A percentile compares a stretch with the other conserved stretches of the same genome.
Conservation (phyloP, 2,329 filamentous ascomycete species). For the Aspergillus fumigatus region DNA sequence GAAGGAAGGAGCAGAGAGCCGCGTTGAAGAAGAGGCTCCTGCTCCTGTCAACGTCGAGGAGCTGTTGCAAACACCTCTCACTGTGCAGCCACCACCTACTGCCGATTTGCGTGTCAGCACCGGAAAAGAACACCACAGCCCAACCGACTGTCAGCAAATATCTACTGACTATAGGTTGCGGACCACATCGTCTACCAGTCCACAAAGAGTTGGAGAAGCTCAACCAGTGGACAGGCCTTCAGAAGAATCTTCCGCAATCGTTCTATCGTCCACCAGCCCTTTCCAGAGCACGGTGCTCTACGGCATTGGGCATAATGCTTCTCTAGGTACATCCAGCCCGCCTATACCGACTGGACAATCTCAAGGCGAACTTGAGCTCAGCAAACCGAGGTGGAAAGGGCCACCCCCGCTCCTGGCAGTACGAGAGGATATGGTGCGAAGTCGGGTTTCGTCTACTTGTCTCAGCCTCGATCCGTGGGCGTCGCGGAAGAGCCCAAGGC, state of each 20-base stretch:
- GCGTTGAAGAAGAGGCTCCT: constrained; percentile 45
- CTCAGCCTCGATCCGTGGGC: constrained; percentile 29
- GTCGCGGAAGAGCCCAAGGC: constrained; percentile 23
- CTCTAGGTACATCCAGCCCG: background rate
- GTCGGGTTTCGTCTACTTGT: constrained; percentile 34
- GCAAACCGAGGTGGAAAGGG: constrained; percentile 22
- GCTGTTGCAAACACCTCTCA: constrained; percentile 60
- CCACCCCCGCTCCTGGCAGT: constrained; percentile 50
- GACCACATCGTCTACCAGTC: background rate
- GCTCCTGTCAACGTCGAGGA: constrained; percentile 62
- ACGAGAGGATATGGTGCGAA: constrained; percentile 49
- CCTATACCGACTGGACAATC: constrained; percentile 6
- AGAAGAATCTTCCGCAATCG: background rate
- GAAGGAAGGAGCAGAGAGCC: constrained; percentile 29
- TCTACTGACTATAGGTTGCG: constrained; percentile 11
- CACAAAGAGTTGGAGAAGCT: constrained; percentile 8
- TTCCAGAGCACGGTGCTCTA: background rate
- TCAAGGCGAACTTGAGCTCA: constrained; percentile 13
- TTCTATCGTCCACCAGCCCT: background rate
- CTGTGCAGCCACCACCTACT: constrained; percentile 43
- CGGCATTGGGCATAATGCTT: background rate
- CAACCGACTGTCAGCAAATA: constrained; percentile 13
- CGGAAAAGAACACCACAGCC: constrained; percentile 6
- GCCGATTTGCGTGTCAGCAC: constrained; percentile 14
- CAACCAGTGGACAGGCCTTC: constrained; percentile 7